phyloP scores from a whole-genome alignment of 1,139 yeast genomes.

The Pichia sp. region DNA sequence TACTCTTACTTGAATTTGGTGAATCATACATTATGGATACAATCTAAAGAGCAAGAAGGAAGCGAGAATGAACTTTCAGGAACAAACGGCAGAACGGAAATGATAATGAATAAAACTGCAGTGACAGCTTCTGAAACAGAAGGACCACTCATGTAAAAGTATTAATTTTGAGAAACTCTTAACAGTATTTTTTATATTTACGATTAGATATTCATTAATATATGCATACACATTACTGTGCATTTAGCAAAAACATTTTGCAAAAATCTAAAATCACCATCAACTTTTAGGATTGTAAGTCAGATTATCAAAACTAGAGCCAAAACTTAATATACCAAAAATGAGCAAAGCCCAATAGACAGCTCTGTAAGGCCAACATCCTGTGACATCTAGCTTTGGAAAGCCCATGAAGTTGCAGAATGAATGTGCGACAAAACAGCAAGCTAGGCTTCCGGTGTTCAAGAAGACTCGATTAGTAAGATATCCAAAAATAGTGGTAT shows the following conservation, averaged over 20 bases:
- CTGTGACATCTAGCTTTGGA: constrained; percentile 44
- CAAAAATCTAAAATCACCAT: no score
- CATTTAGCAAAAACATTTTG: neutral
- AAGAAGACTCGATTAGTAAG: constrained; percentile 61
- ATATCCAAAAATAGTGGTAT: constrained; percentile 79
- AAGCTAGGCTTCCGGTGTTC: constrained; percentile 54
- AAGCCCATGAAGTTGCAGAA: constrained; percentile 80
- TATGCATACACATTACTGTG: neutral
- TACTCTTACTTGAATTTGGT: constrained; percentile 92
- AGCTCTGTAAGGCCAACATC: constrained; percentile 20
- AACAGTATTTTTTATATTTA: neutral
- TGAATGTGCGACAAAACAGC: constrained; percentile 60
- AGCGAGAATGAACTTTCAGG: constrained; percentile 10
- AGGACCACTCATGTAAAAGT: neutral
- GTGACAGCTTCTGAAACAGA: neutral
- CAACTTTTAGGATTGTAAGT: neutral
- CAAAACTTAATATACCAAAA: constrained; percentile 37
- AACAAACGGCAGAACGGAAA: constrained; percentile 2
- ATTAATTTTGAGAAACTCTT: neutral
- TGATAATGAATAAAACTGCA: neutral
- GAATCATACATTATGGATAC: constrained; percentile 78
- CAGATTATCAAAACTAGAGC: constrained; percentile 33
- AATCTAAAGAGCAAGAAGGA: constrained; percentile 40
- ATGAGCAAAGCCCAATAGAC: constrained; percentile 43
- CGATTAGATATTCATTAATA: neutral